These are phyloP conservation scores for Zygoascus tannicola DNA, from an alignment of 805 yeast genomes.

Conservation along the genomic window DNA sequence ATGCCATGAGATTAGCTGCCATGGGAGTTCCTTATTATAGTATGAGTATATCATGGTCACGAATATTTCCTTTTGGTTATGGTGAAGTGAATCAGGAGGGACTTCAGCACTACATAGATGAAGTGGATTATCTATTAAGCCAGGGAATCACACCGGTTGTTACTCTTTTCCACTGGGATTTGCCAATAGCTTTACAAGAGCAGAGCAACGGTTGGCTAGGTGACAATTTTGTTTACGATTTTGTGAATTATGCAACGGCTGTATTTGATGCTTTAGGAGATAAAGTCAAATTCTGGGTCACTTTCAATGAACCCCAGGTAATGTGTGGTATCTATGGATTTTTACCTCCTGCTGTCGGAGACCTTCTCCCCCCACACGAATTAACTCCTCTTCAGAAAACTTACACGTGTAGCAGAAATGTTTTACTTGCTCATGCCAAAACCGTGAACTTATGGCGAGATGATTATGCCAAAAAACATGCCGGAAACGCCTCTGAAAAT, in stretches of 20 bases:
- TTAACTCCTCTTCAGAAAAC: slow-evolving; percentile 3
- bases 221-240: slow-evolving; percentile 26
- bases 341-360: slow-evolving; percentile 7
- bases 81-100: slow-evolving; percentile 21
- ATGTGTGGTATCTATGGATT: slow-evolving; percentile 11
- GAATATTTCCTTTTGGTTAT: slow-evolving; percentile 28
- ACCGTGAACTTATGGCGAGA: slow-evolving; percentile 20
- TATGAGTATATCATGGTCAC: slow-evolving; percentile 28
- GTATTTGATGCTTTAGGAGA: slow-evolving; percentile 26
- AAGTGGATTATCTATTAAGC: slow-evolving; percentile 23
- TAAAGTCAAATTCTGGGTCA: slow-evolving; percentile 28
- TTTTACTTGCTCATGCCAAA: slow-evolving; percentile 21
- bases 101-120: slow-evolving; percentile 25
- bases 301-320: slow-evolving; percentile 28
- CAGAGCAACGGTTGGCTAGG: slow-evolving; percentile 22
- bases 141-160: slow-evolving; percentile 23
- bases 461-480: slow-evolving; percentile 14
- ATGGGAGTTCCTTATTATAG: slow-evolving; percentile 28
- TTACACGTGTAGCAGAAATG: slow-evolving; percentile 15
- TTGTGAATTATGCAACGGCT: slow-evolving; percentile 27
- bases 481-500: not conserved
- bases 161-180: slow-evolving; percentile 29
- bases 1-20: slow-evolving; percentile 26
- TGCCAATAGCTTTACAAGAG: slow-evolving; percentile 22
- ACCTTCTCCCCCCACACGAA: not conserved